Conservation (phyloP, 257 asterid species). For the Nicotiana otophora region DNA sequence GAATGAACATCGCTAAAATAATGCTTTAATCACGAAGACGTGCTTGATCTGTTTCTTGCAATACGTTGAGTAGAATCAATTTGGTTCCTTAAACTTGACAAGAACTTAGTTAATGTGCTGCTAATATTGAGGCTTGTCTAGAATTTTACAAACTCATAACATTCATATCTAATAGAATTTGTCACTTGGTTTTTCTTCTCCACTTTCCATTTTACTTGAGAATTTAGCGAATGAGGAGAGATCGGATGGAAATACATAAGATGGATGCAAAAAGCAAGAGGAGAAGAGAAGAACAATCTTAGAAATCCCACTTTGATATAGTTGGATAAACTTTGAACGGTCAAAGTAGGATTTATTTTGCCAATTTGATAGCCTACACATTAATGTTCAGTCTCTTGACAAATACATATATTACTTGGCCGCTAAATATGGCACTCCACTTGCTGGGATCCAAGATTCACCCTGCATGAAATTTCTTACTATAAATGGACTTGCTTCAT, state of each 20-base stretch:
- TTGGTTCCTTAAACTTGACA: neutral
- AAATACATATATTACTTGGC: conserved; percentile 14
- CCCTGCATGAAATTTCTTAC: conserved; percentile 55
- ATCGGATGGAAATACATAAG: neutral
- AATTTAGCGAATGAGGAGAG: neutral
- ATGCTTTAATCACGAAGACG: neutral
- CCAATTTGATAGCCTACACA: neutral
- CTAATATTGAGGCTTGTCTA: neutral
- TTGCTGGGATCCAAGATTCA: conserved; percentile 52
- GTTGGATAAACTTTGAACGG: neutral
- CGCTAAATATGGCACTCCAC: conserved; percentile 59
- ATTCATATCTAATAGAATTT: neutral
- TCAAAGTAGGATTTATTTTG: neutral
- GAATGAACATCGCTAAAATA: neutral
- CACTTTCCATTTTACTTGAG: too few relatives aligned
- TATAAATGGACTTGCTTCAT: conserved; percentile 33
- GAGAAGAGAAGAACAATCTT: neutral
- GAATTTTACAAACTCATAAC: neutral
- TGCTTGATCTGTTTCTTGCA: neutral
- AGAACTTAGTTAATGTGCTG: neutral
- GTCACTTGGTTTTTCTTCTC: neutral
- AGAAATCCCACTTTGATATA: neutral
- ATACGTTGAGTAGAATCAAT: neutral
- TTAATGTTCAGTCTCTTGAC: neutral
- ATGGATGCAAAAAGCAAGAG: neutral